phyloP scores from a whole-genome alignment of 1,139 yeast genomes.

The Hansenula lynferdii region DNA sequence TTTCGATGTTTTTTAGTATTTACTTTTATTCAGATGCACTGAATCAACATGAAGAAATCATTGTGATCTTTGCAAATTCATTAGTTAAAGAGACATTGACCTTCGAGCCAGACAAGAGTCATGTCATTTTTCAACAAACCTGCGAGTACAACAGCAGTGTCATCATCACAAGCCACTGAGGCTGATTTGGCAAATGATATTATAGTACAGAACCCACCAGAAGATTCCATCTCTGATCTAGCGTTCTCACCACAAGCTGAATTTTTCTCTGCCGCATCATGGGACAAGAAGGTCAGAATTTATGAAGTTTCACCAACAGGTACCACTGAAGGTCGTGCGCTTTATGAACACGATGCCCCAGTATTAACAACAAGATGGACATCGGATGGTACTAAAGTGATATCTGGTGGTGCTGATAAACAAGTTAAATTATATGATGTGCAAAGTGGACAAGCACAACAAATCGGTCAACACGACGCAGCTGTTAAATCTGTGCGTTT shows the following conservation, averaged over 20 bases:
- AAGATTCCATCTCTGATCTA: constrained; percentile 84
- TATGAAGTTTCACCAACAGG: constrained; percentile 76
- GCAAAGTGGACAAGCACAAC: constrained; percentile 75
- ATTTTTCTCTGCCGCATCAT: constrained; percentile 71
- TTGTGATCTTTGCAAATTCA: too few relatives aligned
- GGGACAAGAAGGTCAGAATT: constrained; percentile 95
- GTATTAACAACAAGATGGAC: constrained; percentile 83
- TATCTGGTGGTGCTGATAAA: constrained; percentile 92
- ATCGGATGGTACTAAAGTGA: constrained; percentile 78
- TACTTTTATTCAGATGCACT: too few relatives aligned
- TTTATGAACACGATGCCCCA: constrained; percentile 88
- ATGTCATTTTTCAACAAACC: constrained; percentile 20
- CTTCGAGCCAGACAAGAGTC: too few relatives aligned
- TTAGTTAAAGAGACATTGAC: too few relatives aligned
- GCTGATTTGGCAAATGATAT: constrained; percentile 74
- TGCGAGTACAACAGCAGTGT: constrained; percentile 19
- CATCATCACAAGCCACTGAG: constrained; percentile 49
- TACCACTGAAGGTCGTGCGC: constrained; percentile 74
- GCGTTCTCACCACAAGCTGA: constrained; percentile 94
- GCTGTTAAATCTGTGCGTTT: constrained; percentile 72
- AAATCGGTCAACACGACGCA: constrained; percentile 83
- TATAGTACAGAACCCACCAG: constrained; percentile 80
- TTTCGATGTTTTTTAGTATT: not conserved
- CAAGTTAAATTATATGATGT: constrained; percentile 82
- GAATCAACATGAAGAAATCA: too few relatives aligned